Evolutionary conservation across 1,284 basidiomycete species (phyloP).

Genomic region (Ustilago trichophora): DNA sequence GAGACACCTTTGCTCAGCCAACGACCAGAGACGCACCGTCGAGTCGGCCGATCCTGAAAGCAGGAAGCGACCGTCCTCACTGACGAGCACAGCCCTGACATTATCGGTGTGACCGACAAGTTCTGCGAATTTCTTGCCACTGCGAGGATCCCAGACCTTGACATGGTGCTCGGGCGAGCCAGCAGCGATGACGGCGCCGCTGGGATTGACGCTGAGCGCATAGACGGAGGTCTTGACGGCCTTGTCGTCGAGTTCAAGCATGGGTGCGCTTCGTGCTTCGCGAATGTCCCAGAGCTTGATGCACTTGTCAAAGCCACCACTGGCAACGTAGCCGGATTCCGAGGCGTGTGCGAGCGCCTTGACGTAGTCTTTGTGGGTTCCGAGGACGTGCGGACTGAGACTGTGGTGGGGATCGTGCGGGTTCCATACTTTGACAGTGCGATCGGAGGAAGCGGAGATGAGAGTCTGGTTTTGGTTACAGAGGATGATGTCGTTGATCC

Average conservation of each 20-base stretch:
- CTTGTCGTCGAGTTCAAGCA: conserved; percentile 51
- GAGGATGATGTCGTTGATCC: conserved; percentile 93
- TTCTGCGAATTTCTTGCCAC: conserved; percentile 51
- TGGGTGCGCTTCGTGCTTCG: conserved; percentile 53
- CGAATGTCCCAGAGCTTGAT: conserved; percentile 84
- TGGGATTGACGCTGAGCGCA: conserved; percentile 71
- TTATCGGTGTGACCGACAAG: conserved; percentile 89
- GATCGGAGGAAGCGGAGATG: conserved; percentile 93
- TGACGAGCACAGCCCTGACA: conserved; percentile 85
- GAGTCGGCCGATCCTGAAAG: conserved; percentile 68
- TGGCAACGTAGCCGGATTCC: conserved; percentile 71
- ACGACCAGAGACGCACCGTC: conserved; percentile 90
- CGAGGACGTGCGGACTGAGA: conserved; percentile 75
- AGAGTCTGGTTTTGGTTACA: conserved; percentile 94
- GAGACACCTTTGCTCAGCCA: conserved; percentile 85
- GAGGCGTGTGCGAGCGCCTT: conserved; percentile 72
- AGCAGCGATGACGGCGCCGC: conserved; percentile 81
- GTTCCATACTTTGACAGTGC: conserved; percentile 91
- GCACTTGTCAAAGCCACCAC: conserved; percentile 91
- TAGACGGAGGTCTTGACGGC: conserved; percentile 61
- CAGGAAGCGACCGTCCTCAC: conserved; percentile 84
- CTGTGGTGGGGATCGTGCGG: conserved; percentile 76
- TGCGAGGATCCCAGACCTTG: conserved; percentile 88
- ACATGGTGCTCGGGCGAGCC: conserved; percentile 91
- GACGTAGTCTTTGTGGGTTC: conserved; percentile 91